These are phyloP conservation scores for Coniosporium apollinis DNA, from an alignment of 495 filamentous ascomycete species.

Conservation along the genomic window DNA sequence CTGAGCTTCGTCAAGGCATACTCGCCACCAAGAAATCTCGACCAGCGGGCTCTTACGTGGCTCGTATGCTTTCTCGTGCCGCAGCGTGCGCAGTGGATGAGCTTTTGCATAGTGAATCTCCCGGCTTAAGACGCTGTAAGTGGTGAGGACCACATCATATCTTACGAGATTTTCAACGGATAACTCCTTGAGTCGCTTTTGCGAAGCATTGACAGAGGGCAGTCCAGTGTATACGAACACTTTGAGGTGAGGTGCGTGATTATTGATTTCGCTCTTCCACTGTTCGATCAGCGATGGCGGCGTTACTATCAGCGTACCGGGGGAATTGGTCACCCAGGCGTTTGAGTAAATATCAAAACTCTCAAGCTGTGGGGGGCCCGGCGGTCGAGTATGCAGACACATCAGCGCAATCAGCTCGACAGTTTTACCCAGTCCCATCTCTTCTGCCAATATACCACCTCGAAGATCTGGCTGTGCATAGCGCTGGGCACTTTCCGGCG, in stretches of 20 bases:
- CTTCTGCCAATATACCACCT: constrained; percentile 69
- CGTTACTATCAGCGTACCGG: constrained; percentile 72
- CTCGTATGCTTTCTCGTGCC: constrained; percentile 49
- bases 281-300: constrained; percentile 69
- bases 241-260: constrained; percentile 46
- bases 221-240: constrained; percentile 28
- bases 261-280: constrained; percentile 65
- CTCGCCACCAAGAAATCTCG: constrained; percentile 74
- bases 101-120: constrained; percentile 65
- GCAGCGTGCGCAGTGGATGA: constrained; percentile 45
- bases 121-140: constrained; percentile 57
- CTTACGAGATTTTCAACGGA: constrained; percentile 33
- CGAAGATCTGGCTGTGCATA: constrained; percentile 20
- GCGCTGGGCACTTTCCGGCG: constrained; percentile 31
- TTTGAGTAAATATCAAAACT: constrained; percentile 18
- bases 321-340: constrained; percentile 26
- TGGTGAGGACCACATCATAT: constrained; percentile 76
- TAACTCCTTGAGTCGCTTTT: constrained; percentile 20
- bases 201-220: constrained; percentile 10
- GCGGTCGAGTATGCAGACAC: constrained; percentile 32
- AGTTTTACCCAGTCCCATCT: constrained; percentile 95
- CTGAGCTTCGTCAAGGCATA: constrained; percentile 89
- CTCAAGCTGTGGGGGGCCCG: constrained; percentile 17
- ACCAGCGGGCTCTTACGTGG: constrained; percentile 57
- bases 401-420: constrained; percentile 74